Percentiles rank a stretch among this genome's conserved stretches.
Conservation (phyloP, 441 rosid species). For the Pelargonium fulgidum region DNA sequence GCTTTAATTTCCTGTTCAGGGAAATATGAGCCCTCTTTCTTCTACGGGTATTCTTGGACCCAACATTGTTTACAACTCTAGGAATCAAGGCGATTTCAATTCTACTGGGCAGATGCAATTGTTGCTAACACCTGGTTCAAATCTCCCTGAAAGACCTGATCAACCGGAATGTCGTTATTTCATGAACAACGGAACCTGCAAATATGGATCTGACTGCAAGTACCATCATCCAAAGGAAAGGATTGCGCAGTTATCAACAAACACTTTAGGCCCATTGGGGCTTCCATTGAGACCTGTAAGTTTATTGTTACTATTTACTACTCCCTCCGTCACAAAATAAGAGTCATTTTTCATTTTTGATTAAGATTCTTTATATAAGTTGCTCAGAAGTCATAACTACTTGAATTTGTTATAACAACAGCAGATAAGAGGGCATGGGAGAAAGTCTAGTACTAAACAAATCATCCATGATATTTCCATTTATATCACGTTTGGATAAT, state of each 20-base stretch:
- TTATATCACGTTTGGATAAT: too few species aligned
- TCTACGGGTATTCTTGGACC: slow-evolving; percentile 35
- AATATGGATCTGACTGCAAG: slow-evolving; percentile 73
- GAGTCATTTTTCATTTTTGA: too few species aligned
- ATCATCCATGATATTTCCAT: too few species aligned
- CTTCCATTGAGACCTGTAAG: slow-evolving; percentile 76
- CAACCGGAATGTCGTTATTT: slow-evolving; percentile 66
- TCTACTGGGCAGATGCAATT: slow-evolving; percentile 31
- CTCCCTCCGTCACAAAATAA: too few species aligned
- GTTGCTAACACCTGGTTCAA: slow-evolving; percentile 26
- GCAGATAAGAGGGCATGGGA: too few species aligned
- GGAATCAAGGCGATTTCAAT: slow-evolving; percentile 34
- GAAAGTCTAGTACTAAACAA: too few species aligned
- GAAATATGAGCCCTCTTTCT: slow-evolving; percentile 36
- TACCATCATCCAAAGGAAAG: slow-evolving; percentile 57
- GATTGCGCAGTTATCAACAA: slow-evolving; percentile 32
- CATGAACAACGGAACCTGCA: slow-evolving; percentile 70
- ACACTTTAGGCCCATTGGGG: slow-evolving; percentile 32
- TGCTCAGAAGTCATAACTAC: background rate
- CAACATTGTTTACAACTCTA: slow-evolving; percentile 28
- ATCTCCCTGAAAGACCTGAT: slow-evolving; percentile 54
- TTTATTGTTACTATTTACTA: slow-evolving; percentile 11
- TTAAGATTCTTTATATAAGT: too few species aligned
- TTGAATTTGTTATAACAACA: background rate
- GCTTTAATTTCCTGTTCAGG: slow-evolving; percentile 23